Evolutionary conservation across 2,329 filamentous ascomycete genomes (phyloP).

Genomic region (Dactylellina haptotyla): DNA sequence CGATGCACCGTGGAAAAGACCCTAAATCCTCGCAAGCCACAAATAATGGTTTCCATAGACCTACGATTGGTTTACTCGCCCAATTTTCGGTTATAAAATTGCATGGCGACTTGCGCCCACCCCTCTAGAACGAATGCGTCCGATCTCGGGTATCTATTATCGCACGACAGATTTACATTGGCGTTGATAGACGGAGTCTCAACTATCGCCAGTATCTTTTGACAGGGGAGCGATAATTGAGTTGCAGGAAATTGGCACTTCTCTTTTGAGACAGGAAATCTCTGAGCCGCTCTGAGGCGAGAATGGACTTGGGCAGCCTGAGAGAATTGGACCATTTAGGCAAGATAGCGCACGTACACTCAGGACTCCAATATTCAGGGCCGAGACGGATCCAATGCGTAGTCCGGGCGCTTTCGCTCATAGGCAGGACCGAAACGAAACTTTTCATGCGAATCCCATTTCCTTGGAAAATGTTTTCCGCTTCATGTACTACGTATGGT

Average conservation of each 20-base stretch:
- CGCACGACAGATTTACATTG: slow-evolving; percentile 5
- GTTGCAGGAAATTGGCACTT: neutral
- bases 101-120: neutral
- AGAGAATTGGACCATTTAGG: neutral
- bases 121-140: neutral
- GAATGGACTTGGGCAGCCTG: too few species aligned
- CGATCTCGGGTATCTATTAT: slow-evolving; percentile 41
- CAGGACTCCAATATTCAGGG: neutral
- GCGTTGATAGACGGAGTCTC: slow-evolving; percentile 40
- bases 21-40: slow-evolving; percentile 7
- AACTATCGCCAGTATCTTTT: slow-evolving; percentile 19
- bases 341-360: neutral
- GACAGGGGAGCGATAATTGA: slow-evolving; percentile 2
- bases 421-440: neutral
- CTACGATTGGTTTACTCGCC: neutral
- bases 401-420: slow-evolving; percentile 7
- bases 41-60: too few species aligned
- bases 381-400: neutral
- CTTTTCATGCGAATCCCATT: slow-evolving; percentile 6
- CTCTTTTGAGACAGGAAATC: neutral
- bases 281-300: neutral
- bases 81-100: slow-evolving; percentile 12
- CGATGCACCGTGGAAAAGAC: slow-evolving; percentile 11
- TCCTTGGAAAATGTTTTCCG: neutral
- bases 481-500: neutral